phyloP scores from a whole-genome alignment of 495 filamentous ascomycete species.

The Aspergillus incahuasiensis region DNA sequence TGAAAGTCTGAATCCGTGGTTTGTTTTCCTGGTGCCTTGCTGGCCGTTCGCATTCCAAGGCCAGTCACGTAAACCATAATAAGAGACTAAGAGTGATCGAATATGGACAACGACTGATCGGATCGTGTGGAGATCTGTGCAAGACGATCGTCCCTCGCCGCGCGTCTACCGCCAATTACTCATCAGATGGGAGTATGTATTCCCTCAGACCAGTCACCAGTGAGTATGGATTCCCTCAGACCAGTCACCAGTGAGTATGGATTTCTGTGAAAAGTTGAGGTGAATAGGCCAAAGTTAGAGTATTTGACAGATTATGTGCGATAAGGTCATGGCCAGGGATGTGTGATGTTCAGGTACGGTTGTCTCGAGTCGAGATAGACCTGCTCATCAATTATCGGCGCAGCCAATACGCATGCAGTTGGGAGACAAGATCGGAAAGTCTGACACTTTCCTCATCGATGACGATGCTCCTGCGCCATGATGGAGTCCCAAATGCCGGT shows the following conservation, averaged over 20 bases:
- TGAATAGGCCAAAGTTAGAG: background rate
- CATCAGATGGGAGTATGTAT: too few relatives aligned
- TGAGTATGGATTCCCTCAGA: too few relatives aligned
- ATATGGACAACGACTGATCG: background rate
- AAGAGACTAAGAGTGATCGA: background rate
- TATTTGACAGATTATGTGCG: background rate
- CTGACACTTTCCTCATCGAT: background rate
- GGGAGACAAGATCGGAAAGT: background rate
- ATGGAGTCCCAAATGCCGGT: background rate
- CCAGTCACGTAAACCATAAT: background rate
- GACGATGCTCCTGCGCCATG: background rate
- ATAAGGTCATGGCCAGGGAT: background rate
- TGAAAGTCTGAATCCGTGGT: background rate
- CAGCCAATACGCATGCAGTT: background rate
- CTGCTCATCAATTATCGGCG: background rate
- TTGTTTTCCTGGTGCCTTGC: background rate
- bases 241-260: too few relatives aligned
- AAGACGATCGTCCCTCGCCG: conserved; percentile 22
- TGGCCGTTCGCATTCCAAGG: background rate
- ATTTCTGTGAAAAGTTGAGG: background rate
- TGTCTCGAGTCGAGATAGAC: background rate
- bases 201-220: too few relatives aligned
- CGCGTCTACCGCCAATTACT: conserved; percentile 12
- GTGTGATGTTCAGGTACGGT: background rate
- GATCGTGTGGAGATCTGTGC: conserved; percentile 6